phyloP scores from a whole-genome alignment of 306 rosid genomes.

The Vachellia collinsii region DNA sequence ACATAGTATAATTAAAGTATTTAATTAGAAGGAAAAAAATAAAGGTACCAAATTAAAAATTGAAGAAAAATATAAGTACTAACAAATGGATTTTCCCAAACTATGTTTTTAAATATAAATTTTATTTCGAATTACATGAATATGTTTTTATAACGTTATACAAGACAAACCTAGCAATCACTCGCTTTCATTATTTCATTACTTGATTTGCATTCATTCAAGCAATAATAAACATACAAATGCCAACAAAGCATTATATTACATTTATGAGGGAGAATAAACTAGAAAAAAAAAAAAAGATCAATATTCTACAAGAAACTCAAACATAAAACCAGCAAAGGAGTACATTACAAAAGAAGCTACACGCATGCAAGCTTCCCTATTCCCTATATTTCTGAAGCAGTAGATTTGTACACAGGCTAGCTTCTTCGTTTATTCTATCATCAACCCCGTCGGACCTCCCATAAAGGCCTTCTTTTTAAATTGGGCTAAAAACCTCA shows the following conservation, averaged over 20 bases:
- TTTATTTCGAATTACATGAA: no score
- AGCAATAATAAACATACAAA: conserved; percentile 23
- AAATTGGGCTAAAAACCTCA: conserved; percentile 18
- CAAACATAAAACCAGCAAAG: conserved; percentile 25
- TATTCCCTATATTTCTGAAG: conserved; percentile 37
- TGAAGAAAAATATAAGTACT: no score
- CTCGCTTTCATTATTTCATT: conserved; percentile 19
- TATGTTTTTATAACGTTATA: no score
- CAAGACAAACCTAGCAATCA: background rate
- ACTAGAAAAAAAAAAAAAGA: conserved; percentile 11
- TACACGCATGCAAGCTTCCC: conserved; percentile 40
- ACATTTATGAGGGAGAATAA: conserved; percentile 37
- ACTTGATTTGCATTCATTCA: conserved; percentile 18
- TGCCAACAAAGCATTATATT: conserved; percentile 32
- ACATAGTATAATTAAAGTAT: no score
- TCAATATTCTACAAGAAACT: conserved; percentile 28
- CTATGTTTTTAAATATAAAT: no score
- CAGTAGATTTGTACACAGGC: conserved; percentile 49
- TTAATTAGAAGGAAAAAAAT: no score
- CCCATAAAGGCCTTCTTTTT: conserved; percentile 56
- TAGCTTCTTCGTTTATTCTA: conserved; percentile 42
- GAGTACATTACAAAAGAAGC: conserved; percentile 39
- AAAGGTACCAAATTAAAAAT: no score
- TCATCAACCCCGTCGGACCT: conserved; percentile 37
- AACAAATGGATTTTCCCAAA: no score